Percentiles rank a stretch among this genome's conserved stretches.
phyloP scores from a whole-genome alignment of 139 green algal genomes.

The Volvox reticuliferus region DNA sequence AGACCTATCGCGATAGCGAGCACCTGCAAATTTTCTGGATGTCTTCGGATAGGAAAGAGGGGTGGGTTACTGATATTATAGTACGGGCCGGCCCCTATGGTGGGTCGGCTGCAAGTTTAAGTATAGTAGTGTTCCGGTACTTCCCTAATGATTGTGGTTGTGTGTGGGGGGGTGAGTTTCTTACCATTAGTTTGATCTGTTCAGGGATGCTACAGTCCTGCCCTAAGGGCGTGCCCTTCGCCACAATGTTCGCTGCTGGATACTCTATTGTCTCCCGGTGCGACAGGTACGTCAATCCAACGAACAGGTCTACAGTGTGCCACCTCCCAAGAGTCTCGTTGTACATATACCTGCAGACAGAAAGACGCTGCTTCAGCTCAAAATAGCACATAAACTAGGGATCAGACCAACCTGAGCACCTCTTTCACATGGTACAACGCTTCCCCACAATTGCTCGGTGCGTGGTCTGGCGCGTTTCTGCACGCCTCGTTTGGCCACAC shows the following conservation, averaged over 20 bases:
- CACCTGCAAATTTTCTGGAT: too few relatives aligned
- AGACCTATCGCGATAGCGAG: too few relatives aligned
- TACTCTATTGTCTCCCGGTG: conserved; percentile 64
- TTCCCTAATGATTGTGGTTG: too few relatives aligned
- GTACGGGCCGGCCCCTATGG: too few relatives aligned
- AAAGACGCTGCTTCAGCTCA: not conserved
- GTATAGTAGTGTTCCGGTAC: too few relatives aligned
- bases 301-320: conserved; percentile 86
- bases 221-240: not conserved
- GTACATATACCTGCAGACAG: conserved; percentile 72
- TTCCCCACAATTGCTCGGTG: conserved; percentile 80
- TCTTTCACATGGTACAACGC: conserved; percentile 84
- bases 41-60: too few relatives aligned
- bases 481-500: not conserved
- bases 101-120: too few relatives aligned
- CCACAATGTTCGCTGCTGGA: conserved; percentile 76
- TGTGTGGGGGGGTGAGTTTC: too few relatives aligned
- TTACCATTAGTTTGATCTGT: conserved; percentile 29
- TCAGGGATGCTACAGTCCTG: not conserved
- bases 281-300: conserved; percentile 86
- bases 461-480: conserved; percentile 63
- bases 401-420: conserved; percentile 66
- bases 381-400: not conserved
- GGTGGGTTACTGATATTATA: too few relatives aligned
- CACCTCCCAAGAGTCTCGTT: conserved; percentile 84